Evolutionary conservation across 805 yeast genomes (phyloP).

Genomic region (Saturnispora dispora): DNA sequence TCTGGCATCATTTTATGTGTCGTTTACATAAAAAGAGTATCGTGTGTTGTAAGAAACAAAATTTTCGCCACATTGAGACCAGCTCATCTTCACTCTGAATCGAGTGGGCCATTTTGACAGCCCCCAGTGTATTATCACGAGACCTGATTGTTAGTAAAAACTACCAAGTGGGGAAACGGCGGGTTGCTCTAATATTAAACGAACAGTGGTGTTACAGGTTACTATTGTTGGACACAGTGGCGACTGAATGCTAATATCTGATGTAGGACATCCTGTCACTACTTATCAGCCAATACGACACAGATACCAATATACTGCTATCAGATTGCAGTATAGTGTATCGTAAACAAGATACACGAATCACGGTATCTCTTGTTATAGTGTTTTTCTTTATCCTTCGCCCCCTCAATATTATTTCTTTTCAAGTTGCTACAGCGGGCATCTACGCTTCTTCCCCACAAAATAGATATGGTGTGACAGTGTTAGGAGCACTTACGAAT

Average conservation of each 20-base stretch:
- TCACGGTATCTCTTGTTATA: no score
- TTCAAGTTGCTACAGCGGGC: neutral
- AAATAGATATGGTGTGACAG: neutral
- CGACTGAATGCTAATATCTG: no score
- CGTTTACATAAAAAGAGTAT: no score
- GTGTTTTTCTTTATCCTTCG: no score
- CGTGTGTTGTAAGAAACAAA: no score
- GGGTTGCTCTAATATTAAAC: neutral
- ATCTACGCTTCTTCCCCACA: neutral
- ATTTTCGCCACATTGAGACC: neutral
- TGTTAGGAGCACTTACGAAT: neutral
- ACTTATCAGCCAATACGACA: no score
- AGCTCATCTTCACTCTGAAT: neutral
- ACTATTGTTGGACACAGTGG: neutral
- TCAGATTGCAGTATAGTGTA: no score
- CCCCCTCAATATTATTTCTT: neutral
- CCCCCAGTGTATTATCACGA: neutral
- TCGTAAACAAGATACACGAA: no score
- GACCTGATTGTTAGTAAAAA: neutral
- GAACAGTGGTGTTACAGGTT: neutral
- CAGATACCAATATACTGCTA: no score
- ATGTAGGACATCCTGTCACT: no score
- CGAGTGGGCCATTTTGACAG: no score
- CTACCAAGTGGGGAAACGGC: neutral
- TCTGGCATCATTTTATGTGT: no score